Evolutionary conservation across 1,284 basidiomycete genomes (phyloP).

Genomic region (Papiliotrema nemorosa): DNA sequence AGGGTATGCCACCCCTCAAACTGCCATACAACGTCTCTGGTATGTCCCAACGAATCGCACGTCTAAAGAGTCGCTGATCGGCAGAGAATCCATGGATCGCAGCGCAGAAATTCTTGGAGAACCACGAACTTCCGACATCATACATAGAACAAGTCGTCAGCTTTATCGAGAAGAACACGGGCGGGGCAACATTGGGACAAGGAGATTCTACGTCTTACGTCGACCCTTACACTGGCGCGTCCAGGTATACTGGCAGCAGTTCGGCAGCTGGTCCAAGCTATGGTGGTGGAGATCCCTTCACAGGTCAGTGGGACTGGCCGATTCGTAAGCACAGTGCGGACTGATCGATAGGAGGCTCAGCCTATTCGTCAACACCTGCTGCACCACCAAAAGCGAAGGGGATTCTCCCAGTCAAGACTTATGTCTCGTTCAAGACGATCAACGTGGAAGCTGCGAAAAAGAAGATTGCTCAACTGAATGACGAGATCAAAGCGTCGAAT

Average conservation of each 20-base stretch:
- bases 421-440: constrained; percentile 76
- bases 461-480: constrained; percentile 79
- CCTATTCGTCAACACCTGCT: constrained; percentile 33
- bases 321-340: neutral
- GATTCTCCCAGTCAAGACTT: constrained; percentile 49
- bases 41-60: constrained; percentile 33
- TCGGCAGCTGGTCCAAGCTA: constrained; percentile 13
- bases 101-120: constrained; percentile 81
- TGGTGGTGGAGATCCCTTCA: constrained; percentile 35
- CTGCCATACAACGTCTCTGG: constrained; percentile 88
- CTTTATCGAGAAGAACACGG: constrained; percentile 91
- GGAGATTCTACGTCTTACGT: constrained; percentile 57
- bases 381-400: constrained; percentile 46
- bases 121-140: constrained; percentile 74
- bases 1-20: constrained; percentile 88
- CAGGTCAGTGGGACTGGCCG: constrained; percentile 29
- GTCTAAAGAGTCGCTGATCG: neutral
- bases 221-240: constrained; percentile 84
- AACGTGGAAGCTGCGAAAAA: constrained; percentile 81
- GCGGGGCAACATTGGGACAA: constrained; percentile 60
- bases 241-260: constrained; percentile 55
- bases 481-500: constrained; percentile 55
- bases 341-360: constrained; percentile 11
- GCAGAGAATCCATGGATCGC: constrained; percentile 88
- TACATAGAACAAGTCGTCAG: constrained; percentile 88